Percentiles rank a stretch among this genome's conserved stretches.
These are phyloP conservation scores for Leptoxyphium fumago DNA, from an alignment of 2,329 filamentous ascomycete genomes.

Conservation along the genomic window DNA sequence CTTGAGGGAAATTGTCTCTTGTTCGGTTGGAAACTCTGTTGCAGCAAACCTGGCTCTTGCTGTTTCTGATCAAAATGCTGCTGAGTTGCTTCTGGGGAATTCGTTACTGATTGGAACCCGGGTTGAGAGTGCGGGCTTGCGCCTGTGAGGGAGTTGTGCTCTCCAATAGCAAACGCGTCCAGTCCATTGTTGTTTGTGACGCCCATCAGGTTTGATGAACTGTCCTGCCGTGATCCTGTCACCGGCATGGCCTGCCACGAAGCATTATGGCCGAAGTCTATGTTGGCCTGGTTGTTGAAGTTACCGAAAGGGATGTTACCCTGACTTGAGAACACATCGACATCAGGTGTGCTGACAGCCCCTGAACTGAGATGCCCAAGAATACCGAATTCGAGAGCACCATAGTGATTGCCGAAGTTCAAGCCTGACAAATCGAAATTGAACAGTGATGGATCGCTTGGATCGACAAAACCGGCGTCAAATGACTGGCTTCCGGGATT, in stretches of 20 bases:
- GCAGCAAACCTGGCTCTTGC: constrained; percentile 13
- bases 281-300: constrained; percentile 5
- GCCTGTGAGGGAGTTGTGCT: constrained; percentile 40
- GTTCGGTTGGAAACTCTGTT: constrained; percentile 17
- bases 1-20: constrained; percentile 15
- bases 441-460: constrained; percentile 81
- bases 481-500: constrained; percentile 30
- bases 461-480: constrained; percentile 58
- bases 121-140: constrained; percentile 44
- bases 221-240: constrained; percentile 24
- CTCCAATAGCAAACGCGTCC: constrained; percentile 46
- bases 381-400: constrained; percentile 89
- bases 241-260: constrained; percentile 22
- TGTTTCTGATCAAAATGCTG: constrained; percentile 17
- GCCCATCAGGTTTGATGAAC: constrained; percentile 28
- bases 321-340: constrained; percentile 16
- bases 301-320: constrained; percentile 16
- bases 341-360: constrained; percentile 31
- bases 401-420: constrained; percentile 93
- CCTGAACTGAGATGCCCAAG: constrained; percentile 92
- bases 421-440: constrained; percentile 91
- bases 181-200: constrained; percentile 27
- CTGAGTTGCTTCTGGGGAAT: constrained; percentile 18
- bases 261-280: constrained; percentile 11
- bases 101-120: constrained; percentile 19